phyloP scores from a whole-genome alignment of 345 rosid species.

The Lumnitzera littorea region DNA sequence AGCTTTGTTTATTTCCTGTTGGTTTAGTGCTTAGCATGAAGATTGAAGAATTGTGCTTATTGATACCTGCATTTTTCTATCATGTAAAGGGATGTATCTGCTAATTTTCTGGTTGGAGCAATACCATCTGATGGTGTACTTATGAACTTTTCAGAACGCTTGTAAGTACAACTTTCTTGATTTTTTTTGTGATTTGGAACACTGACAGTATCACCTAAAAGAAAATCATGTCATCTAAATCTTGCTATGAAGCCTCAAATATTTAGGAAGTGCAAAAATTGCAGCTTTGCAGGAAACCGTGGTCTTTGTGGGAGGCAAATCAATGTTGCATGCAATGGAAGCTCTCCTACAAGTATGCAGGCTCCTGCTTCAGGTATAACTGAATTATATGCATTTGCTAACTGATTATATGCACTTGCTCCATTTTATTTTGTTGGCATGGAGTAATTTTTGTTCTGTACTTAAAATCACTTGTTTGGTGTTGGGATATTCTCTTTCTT shows the following conservation, averaged over 20 bases:
- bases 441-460: too few relatives aligned
- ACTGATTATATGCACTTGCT: background rate
- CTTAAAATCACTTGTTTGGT: too few relatives aligned
- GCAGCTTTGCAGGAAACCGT: conserved; percentile 77
- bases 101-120: conserved; percentile 76
- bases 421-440: background rate
- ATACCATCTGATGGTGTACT: conserved; percentile 79
- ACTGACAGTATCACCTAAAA: too few relatives aligned
- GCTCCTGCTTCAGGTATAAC: conserved; percentile 49
- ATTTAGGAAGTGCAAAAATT: background rate
- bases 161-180: conserved; percentile 45
- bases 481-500: too few relatives aligned
- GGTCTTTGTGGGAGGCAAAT: conserved; percentile 84
- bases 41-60: background rate
- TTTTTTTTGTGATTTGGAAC: background rate
- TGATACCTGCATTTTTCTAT: conserved; percentile 14
- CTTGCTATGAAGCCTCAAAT: background rate
- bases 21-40: background rate
- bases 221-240: too few relatives aligned
- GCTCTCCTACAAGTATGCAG: conserved; percentile 30
- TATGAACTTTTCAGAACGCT: conserved; percentile 41
- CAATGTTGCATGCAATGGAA: conserved; percentile 49
- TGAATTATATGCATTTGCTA: background rate
- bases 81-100: conserved; percentile 68
- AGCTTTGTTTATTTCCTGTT: conserved; percentile 13